A percentile compares a stretch with the other conserved stretches of the same genome.
Conservation (phyloP, 495 filamentous ascomycete species). For the Cercophora sp. region DNA sequence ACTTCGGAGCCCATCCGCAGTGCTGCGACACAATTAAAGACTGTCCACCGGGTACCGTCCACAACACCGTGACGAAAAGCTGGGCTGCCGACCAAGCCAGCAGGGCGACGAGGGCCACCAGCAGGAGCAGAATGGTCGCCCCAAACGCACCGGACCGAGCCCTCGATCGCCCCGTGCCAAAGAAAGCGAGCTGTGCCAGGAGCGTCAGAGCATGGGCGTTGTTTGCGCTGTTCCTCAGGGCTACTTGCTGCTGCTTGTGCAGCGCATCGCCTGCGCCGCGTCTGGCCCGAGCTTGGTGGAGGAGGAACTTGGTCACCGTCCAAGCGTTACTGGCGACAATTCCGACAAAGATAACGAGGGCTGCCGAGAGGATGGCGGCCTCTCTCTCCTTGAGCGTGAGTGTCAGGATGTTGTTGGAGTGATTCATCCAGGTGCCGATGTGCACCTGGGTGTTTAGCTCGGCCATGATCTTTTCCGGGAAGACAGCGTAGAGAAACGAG, state of each 20-base stretch:
- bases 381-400: neutral
- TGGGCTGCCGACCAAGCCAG: neutral
- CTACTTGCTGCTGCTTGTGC: neutral
- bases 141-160: neutral
- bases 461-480: neutral
- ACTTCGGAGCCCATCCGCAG: neutral
- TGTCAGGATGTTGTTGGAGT: neutral
- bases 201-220: neutral
- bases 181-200: neutral
- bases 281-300: neutral
- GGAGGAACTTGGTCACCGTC: neutral
- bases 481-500: neutral
- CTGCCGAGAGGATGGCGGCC: neutral
- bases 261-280: neutral
- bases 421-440: neutral
- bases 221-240: neutral
- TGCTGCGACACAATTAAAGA: neutral
- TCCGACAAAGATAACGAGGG: slow-evolving; percentile 1
- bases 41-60: neutral
- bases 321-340: neutral
- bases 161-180: neutral
- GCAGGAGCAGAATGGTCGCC: neutral
- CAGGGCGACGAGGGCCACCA: neutral
- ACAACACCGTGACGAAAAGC: neutral
- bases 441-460: neutral